A percentile compares a stretch with the other conserved stretches of the same genome.
Evolutionary conservation across 257 asterid species (phyloP).

Genomic region (Solanum piurae): DNA sequence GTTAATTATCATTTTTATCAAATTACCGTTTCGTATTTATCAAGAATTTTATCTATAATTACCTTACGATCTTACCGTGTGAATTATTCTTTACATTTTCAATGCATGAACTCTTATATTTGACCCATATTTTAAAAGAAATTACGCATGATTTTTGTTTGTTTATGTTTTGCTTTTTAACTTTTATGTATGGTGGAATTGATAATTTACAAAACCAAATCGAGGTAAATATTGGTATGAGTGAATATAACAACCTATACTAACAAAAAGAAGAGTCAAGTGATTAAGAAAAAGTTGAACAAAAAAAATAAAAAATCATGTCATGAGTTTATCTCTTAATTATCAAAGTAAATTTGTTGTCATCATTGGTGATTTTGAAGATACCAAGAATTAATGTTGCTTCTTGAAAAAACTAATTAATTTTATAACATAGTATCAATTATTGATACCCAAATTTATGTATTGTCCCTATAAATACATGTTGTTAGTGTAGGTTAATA

Average conservation of each 20-base stretch:
- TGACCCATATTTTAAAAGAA: background rate
- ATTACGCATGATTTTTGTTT: background rate
- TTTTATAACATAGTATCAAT: background rate
- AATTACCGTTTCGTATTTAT: background rate
- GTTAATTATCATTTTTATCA: background rate
- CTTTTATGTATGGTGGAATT: background rate
- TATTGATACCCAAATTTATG: background rate
- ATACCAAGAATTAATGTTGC: background rate
- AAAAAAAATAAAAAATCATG: background rate
- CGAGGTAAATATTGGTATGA: background rate
- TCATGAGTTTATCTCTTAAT: background rate
- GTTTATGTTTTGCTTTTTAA: background rate
- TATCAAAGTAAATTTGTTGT: background rate
- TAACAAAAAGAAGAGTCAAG: background rate
- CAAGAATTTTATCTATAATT: background rate
- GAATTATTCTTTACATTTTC: background rate
- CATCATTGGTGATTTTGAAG: background rate
- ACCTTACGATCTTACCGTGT: background rate
- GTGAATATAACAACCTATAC: background rate
- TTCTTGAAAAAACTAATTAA: too few species aligned
- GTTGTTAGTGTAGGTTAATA: background rate
- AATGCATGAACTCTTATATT: background rate
- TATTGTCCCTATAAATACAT: background rate
- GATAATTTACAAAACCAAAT: background rate
- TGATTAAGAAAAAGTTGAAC: background rate